Conservation (phyloP, 2,329 filamentous ascomycete species). For the Fusarium goolgardi region DNA sequence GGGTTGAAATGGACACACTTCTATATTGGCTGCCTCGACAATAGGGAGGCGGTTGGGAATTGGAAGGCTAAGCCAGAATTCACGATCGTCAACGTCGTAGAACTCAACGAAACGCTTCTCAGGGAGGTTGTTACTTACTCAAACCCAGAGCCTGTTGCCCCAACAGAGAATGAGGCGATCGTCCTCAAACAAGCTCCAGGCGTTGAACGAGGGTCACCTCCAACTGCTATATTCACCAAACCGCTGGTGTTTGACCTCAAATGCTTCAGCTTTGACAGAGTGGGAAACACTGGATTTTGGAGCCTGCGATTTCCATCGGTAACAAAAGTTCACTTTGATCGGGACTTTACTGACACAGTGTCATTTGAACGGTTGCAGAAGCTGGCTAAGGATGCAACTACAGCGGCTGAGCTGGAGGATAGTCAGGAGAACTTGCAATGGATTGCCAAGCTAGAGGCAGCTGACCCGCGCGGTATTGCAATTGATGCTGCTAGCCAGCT, state of each 20-base stretch:
- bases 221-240: constrained; percentile 69
- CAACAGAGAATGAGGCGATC: constrained; percentile 55
- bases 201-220: constrained; percentile 55
- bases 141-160: constrained; percentile 57
- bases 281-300: constrained; percentile 75
- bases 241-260: constrained; percentile 84
- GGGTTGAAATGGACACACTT: constrained; percentile 82
- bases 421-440: constrained; percentile 71
- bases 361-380: constrained; percentile 77
- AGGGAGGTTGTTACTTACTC: constrained; percentile 61
- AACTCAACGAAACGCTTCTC: constrained; percentile 65
- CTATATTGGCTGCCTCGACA: constrained; percentile 79
- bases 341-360: constrained; percentile 74
- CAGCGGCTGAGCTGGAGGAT: constrained; percentile 62
- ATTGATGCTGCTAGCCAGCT: constrained; percentile 60
- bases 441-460: constrained; percentile 69
- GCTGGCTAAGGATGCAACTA: constrained; percentile 69
- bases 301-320: constrained; percentile 81
- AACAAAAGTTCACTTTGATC: constrained; percentile 81
- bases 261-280: constrained; percentile 82
- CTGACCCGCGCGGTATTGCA: constrained; percentile 59
- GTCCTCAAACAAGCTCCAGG: constrained; percentile 60
- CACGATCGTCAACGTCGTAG: constrained; percentile 73
- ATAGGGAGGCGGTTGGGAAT: constrained; percentile 68
- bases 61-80: constrained; percentile 68